Conservation (phyloP, 257 asterid species). For the Solanum phureja region DNA sequence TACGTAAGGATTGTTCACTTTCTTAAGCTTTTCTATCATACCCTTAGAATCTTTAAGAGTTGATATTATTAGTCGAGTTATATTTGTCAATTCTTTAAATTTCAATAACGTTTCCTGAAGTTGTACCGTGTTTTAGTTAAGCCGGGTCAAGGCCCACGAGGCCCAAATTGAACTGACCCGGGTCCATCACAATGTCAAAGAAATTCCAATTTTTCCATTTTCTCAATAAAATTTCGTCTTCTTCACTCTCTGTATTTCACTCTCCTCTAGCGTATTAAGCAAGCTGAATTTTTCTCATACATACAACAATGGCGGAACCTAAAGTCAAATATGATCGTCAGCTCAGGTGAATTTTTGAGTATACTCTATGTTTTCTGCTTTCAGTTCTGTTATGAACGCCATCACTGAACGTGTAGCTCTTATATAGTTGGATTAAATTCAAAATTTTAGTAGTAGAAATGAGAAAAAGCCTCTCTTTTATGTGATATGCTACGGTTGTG, state of each 20-base stretch:
- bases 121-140: neutral
- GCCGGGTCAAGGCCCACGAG: neutral
- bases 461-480: neutral
- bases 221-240: no score
- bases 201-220: neutral
- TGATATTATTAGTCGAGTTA: no score
- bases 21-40: no score
- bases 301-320: neutral
- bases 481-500: neutral
- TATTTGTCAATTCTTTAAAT: no score
- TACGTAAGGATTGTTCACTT: no score
- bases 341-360: slow-evolving; percentile 48
- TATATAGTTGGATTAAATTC: neutral
- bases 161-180: neutral
- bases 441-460: neutral
- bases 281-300: neutral
- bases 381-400: neutral
- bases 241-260: neutral
- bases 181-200: neutral
- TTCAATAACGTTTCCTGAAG: neutral
- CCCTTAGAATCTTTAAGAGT: no score
- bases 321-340: slow-evolving; percentile 65
- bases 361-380: neutral
- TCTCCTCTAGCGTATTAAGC: neutral
- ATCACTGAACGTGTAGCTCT: neutral